phyloP scores from a whole-genome alignment of 805 yeast species.

The Wickerhamomyces sydowiorum region DNA sequence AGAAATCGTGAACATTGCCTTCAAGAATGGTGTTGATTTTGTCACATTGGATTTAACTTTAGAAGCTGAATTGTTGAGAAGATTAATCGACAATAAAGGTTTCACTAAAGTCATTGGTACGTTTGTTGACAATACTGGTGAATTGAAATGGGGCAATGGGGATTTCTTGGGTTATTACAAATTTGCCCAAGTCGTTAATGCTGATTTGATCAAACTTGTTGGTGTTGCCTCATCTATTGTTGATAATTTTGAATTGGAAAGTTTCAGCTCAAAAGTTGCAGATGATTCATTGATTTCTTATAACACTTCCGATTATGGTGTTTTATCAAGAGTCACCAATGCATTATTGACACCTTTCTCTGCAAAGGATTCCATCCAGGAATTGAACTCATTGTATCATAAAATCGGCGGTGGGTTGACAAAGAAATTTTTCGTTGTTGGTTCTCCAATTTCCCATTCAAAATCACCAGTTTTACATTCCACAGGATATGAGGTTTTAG shows the following conservation, averaged over 20 bases:
- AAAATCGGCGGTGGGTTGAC: constrained; percentile 57
- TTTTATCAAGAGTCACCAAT: constrained; percentile 74
- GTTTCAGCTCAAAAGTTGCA: constrained; percentile 53
- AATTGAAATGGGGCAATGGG: constrained; percentile 20
- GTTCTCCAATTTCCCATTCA: constrained; percentile 80
- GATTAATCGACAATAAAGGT: constrained; percentile 46
- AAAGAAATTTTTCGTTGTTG: constrained; percentile 67
- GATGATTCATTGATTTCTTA: constrained; percentile 69
- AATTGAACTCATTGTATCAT: constrained; percentile 53
- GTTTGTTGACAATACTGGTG: constrained; percentile 59
- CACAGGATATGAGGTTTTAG: constrained; percentile 67
- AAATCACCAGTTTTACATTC: constrained; percentile 86
- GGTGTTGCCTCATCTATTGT: constrained; percentile 60
- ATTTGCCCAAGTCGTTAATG: constrained; percentile 57
- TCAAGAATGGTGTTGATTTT: constrained; percentile 73
- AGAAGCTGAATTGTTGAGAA: constrained; percentile 49
- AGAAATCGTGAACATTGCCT: constrained; percentile 51
- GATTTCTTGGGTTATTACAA: constrained; percentile 58
- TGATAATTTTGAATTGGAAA: constrained; percentile 70
- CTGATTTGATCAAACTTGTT: constrained; percentile 77
- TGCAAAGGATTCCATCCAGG: constrained; percentile 64
- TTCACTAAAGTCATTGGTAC: constrained; percentile 76
- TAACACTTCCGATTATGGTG: constrained; percentile 75
- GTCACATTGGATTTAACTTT: constrained; percentile 75
- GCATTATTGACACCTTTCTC: constrained; percentile 69